These are phyloP conservation scores for Strobilomyces dryophilus DNA, from an alignment of 768 basidiomycete genomes.

Conservation along the genomic window DNA sequence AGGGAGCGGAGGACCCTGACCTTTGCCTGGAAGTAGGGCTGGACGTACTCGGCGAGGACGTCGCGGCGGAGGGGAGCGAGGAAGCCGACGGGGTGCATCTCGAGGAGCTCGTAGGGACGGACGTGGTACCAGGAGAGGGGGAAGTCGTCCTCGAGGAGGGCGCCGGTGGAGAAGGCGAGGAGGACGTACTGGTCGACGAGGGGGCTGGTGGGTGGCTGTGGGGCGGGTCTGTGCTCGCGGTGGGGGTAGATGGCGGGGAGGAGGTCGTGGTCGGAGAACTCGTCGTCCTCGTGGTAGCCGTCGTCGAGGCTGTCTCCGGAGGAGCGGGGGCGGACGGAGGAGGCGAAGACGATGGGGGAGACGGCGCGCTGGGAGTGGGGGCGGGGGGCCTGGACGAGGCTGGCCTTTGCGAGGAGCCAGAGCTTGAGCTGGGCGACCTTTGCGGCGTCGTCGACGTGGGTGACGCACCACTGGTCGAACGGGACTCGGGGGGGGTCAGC, in stretches of 20 bases:
- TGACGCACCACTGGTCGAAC: conserved; percentile 76
- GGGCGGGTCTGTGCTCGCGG: conserved; percentile 4
- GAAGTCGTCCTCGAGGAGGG: conserved; percentile 66
- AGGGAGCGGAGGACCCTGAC: conserved; percentile 49
- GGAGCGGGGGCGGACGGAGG: conserved; percentile 11
- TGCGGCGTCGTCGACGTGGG: conserved; percentile 58
- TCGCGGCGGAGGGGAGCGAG: conserved; percentile 43
- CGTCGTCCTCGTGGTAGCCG: conserved; percentile 33
- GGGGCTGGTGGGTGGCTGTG: conserved; percentile 9
- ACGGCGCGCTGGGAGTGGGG: conserved; percentile 40
- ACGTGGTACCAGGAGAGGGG: conserved; percentile 55
- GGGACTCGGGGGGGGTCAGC: conserved; percentile 42
- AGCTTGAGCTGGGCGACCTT: conserved; percentile 61
- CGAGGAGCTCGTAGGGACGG: conserved; percentile 61
- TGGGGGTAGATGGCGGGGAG: conserved; percentile 8
- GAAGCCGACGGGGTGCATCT: conserved; percentile 50
- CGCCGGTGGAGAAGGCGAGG: conserved; percentile 64
- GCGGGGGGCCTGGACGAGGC: conserved; percentile 33
- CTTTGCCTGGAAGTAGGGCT: conserved; percentile 57
- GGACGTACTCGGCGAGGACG: conserved; percentile 40
- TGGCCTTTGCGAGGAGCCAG: conserved; percentile 57
- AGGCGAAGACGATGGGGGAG: conserved; percentile 68
- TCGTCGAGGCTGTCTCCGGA: conserved; percentile 25
- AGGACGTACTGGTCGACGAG: conserved; percentile 44
- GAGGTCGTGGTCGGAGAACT: conserved; percentile 27